Base-by-base conservation (phyloP, 805 yeast genomes). In the Ogataea pini region DNA sequence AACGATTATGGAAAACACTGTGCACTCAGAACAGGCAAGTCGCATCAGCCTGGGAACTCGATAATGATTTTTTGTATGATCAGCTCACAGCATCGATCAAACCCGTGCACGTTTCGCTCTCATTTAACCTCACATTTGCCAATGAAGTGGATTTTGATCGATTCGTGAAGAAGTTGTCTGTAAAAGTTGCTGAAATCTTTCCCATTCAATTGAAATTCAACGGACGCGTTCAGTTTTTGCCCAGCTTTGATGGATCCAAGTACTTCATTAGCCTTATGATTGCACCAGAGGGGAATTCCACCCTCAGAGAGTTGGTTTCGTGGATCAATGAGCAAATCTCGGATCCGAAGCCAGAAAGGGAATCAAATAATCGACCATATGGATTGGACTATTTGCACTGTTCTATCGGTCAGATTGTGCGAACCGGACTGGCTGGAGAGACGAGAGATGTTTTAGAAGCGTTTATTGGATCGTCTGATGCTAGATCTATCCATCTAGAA, bases 91-190 rank as follows among this genome's bases (percentile, higher is more conserved):
- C 51, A 31, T 33, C 51, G 3, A 7, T 17, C 19, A 53, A 47
- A 13, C 47, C 48, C 12, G 38, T 55, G 3, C 63, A 59, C 36
- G 41, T 59, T 4, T 59, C 63, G 12, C 42, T 59, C 10, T 53
- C 59, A 0, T 57, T 47, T 32, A 57, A 57, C 36, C n/a, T 57
- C 16, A 40, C 51, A 8, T 55, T 57, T 34, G 37, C 36, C n/a
- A 36, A 31, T 7, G 27, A 36, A 7, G 1, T 14, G 1, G 38
- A 44, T 3, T 38, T 46, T 7, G 27, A 40, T 3, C 8, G 13
- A 1, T 47, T 54, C 36, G 6, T 41, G 2, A 14, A 36, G 12
- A 3, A 9, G 16, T 19, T 56, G 9, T 10, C 42, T 7, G 28
- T 18, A 4, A 14, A 41, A 6, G 9, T 24, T 3, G 16, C 17